Evolutionary conservation across 1,284 basidiomycete genomes (phyloP).

Genomic region (Ganoderma sinense): DNA sequence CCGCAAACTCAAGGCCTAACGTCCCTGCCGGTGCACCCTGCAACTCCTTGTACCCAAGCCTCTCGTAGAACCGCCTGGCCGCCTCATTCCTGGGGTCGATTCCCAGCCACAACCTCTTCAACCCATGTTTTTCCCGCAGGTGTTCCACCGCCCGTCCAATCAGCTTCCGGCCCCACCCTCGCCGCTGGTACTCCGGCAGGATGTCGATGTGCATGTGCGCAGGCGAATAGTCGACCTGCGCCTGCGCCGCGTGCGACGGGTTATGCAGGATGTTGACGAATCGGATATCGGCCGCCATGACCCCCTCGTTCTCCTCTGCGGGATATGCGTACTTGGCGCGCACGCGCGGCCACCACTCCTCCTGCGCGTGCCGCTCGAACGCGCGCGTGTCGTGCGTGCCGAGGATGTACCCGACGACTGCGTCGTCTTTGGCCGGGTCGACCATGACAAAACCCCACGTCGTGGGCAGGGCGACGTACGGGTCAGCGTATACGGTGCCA

Average conservation of each 20-base stretch:
- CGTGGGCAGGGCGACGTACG: slow-evolving; percentile 71
- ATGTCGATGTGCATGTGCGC: slow-evolving; percentile 77
- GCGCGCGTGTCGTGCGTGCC: slow-evolving; percentile 65
- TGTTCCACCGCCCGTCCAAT: slow-evolving; percentile 58
- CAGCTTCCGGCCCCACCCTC: slow-evolving; percentile 69
- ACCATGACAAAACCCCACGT: slow-evolving; percentile 79
- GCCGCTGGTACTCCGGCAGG: slow-evolving; percentile 61
- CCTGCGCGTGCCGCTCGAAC: slow-evolving; percentile 57
- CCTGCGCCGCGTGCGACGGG: slow-evolving; percentile 53
- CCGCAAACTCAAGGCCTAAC: slow-evolving; percentile 57
- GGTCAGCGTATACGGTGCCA: slow-evolving; percentile 74
- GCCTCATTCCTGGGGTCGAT: slow-evolving; percentile 63
- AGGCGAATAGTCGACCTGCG: slow-evolving; percentile 60
- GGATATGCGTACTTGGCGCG: slow-evolving; percentile 57
- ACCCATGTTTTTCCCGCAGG: slow-evolving; percentile 51
- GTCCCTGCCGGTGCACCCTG: slow-evolving; percentile 54
- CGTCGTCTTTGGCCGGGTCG: slow-evolving; percentile 46
- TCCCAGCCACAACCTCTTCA: slow-evolving; percentile 66
- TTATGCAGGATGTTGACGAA: slow-evolving; percentile 59
- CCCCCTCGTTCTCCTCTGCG: slow-evolving; percentile 33
- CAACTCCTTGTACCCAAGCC: slow-evolving; percentile 61
- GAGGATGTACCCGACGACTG: slow-evolving; percentile 69
- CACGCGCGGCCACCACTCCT: slow-evolving; percentile 66
- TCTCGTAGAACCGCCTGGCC: slow-evolving; percentile 65
- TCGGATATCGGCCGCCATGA: slow-evolving; percentile 52